These are phyloP conservation scores for Globisporangium emineosum DNA, from an alignment of 352 stramenopile genomes.

Conservation along the genomic window DNA sequence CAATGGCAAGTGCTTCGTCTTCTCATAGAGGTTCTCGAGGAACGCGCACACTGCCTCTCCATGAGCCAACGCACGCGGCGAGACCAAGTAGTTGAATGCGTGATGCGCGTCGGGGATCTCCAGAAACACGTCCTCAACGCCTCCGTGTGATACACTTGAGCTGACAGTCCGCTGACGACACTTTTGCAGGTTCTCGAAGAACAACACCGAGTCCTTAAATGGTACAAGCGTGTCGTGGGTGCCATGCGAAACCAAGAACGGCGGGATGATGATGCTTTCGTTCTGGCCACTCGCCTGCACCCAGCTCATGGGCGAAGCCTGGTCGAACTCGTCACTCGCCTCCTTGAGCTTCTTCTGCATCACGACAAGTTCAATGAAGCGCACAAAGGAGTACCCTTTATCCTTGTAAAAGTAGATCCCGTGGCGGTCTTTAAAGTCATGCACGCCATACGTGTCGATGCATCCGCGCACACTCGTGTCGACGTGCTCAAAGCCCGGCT, in stretches of 20 bases:
- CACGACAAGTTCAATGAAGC: conserved; percentile 53
- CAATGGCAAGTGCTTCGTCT: conserved; percentile 34
- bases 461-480: conserved; percentile 74
- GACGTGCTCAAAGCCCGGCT: conserved; percentile 74
- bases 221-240: conserved; percentile 57
- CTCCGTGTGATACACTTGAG: conserved; percentile 15
- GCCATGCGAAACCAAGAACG: conserved; percentile 58
- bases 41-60: conserved; percentile 53
- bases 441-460: conserved; percentile 71
- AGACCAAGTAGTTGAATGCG: conserved; percentile 64
- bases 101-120: conserved; percentile 49
- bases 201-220: conserved; percentile 50
- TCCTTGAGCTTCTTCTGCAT: conserved; percentile 58
- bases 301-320: conserved; percentile 51
- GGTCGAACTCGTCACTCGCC: conserved; percentile 43
- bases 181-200: conserved; percentile 49
- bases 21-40: conserved; percentile 48
- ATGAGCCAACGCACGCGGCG: conserved; percentile 48
- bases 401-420: conserved; percentile 52
- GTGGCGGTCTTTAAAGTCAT: conserved; percentile 72
- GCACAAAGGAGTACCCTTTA: conserved; percentile 34
- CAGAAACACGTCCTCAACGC: conserved; percentile 54
- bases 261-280: conserved; percentile 34
- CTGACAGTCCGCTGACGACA: conserved; percentile 26
- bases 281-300: conserved; percentile 25